Evolutionary conservation across 140 eudicot genomes (phyloP), one percentile per base, ranked within the genome.

Genomic region (Ambrosia hybrid): DNA sequence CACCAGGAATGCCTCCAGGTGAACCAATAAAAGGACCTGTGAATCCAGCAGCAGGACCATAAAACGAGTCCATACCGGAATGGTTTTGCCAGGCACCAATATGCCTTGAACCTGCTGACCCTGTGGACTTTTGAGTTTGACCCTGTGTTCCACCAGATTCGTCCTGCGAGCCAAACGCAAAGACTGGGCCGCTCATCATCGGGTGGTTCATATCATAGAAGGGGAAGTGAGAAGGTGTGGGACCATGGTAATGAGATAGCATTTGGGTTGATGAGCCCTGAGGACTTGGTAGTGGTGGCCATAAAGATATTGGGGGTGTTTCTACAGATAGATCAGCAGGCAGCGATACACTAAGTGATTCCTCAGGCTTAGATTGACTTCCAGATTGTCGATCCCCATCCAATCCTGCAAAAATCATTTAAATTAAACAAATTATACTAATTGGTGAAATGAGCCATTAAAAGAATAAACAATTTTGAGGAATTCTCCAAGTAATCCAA

Each of bases 271-370:
- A 78, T 59, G 97, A 80, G 59, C 77, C 83, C 34, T 88, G 99
- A 5, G 97, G 99, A 78, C 99, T 90, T 16, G 96, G 91, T 69
- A 90, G 78, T 46, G 91, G 85, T 11, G 96, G 95, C 99, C 99
- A 94, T 41, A 88, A 74, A 52, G 96, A 90, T 39, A 94, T 88
- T 15, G 97, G 94, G 2, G 96, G 95, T 30, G 90, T 94, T 78
- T 94, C 99, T 41, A 94, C 95, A 48, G 97, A 90, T 4, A 94
- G 95, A 85, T 94, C 99, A 8, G 97, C 99, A 13, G 99, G 99
- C 71, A 94, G 93, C 51, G 99, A 88, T 17, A 94, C 99, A 72
- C 78, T 88, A 26, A 94, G 78, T 57, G 83, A 76, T 57, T 93
- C 98, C 51, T 93, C 98, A 11, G 82, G 84, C 72, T 82, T 89